phyloP scores from a whole-genome alignment of 257 asterid species.

The Thymus quinquecostatus region DNA sequence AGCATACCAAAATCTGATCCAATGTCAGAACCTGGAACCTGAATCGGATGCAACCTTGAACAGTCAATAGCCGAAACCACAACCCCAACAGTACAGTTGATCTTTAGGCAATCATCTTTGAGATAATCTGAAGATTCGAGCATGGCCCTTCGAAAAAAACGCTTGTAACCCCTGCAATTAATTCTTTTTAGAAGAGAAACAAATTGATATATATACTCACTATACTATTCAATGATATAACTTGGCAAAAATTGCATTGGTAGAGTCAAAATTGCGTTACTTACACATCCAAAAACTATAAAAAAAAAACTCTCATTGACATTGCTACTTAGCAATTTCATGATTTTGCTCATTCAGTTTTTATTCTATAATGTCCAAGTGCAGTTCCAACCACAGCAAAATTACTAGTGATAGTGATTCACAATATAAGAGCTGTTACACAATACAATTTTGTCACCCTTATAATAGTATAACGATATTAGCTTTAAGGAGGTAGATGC shows the following conservation, averaged over 20 bases:
- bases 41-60: slow-evolving; percentile 78
- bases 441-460: not conserved
- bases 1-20: slow-evolving; percentile 88
- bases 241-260: not conserved
- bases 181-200: not conserved
- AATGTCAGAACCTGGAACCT: slow-evolving; percentile 89
- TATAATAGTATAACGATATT: not conserved
- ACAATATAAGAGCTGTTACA: not conserved
- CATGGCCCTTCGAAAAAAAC: slow-evolving; percentile 85
- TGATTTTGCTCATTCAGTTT: not conserved
- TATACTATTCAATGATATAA: not conserved
- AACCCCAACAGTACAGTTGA: slow-evolving; percentile 98
- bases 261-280: not conserved
- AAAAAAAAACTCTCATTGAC: not conserved
- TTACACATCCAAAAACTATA: not conserved
- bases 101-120: slow-evolving; percentile 96
- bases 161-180: slow-evolving; percentile 87
- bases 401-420: not conserved
- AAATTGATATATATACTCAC: not conserved
- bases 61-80: slow-evolving; percentile 91
- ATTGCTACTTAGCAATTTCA: slow-evolving; percentile 8
- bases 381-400: not conserved
- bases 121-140: slow-evolving; percentile 92
- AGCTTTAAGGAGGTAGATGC: not conserved
- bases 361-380: not conserved